Percentiles rank a stretch among this genome's conserved stretches.
Evolutionary conservation across 106 monocot genomes (phyloP).

Genomic region (Agapanthus africanus): DNA sequence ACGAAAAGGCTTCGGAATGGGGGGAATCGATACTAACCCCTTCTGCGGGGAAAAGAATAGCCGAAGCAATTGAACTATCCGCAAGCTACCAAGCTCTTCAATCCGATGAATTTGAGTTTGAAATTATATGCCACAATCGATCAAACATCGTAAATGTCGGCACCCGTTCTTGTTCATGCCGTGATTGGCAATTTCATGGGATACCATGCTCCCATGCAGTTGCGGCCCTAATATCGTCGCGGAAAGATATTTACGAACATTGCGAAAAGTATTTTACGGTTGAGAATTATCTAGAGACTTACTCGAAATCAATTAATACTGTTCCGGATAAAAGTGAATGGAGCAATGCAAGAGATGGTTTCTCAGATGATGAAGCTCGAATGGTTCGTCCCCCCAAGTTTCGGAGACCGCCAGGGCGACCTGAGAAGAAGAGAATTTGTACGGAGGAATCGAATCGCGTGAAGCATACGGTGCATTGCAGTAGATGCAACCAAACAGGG

Average conservation of each 20-base stretch:
- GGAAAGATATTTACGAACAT: constrained; percentile 43
- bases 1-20: constrained; percentile 22
- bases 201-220: constrained; percentile 65
- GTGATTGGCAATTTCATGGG: constrained; percentile 61
- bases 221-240: constrained; percentile 43
- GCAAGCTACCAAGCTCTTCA: constrained; percentile 46
- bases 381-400: constrained; percentile 48
- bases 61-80: constrained; percentile 22
- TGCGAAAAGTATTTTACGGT: constrained; percentile 38
- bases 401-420: constrained; percentile 52
- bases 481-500: constrained; percentile 64
- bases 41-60: constrained; percentile 37
- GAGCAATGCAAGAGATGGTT: constrained; percentile 13
- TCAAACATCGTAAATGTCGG: constrained; percentile 64
- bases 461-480: constrained; percentile 61
- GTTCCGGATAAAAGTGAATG: constrained; percentile 36
- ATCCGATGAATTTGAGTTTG: constrained; percentile 62
- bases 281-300: constrained; percentile 30
- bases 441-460: constrained; percentile 23
- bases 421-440: constrained; percentile 45
- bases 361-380: constrained; percentile 7
- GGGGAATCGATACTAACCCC: constrained; percentile 35
- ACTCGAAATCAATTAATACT: constrained; percentile 33
- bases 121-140: constrained; percentile 40
- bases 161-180: constrained; percentile 43